Base-by-base conservation (phyloP, 345 rosid species). In the Salix udensis region DNA sequence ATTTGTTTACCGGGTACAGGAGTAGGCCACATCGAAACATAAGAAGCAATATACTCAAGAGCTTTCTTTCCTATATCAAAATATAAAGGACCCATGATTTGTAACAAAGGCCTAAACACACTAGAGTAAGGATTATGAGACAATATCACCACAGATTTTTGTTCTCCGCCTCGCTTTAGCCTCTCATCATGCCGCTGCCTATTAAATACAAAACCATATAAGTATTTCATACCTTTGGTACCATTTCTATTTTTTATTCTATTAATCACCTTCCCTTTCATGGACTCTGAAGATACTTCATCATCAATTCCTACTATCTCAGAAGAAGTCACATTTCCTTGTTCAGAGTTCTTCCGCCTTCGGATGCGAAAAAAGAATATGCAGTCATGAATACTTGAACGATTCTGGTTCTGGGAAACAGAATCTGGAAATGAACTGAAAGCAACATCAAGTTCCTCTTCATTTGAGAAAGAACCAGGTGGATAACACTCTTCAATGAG, bases 401-500 rank as follows among this genome's bases (percentile, higher is more conserved):
- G 97, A 66, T 96, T 92, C 73, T 92, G 97, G 77, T 90, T 80
- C 85, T 93, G 99, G 46, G 98, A 92, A 72, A 93, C 87, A 11
- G 98, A 96, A 86, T 96, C 99, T 0, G 99, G 99, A 87, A 96
- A 96, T 0, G 99, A 96, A 82, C 90, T 92, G 72, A 89, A 92
- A 8, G 98, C 97, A 53, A 96, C 89, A 82, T 93, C 95, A 15
- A 96, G 95, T 77, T 96, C 99, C 84, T 96, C 99, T 67, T 89
- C 89, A 50, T 85, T 91, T 2, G 93, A 71, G 68, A 93, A 91
- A 68, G 77, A 77, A 28, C 84, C 88, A 14, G 90, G 86, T 67
- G 99, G 99, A 71, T 91, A 92, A 84, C 97, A 92, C 81, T 88
- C 94, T 87, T 96, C 99, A 68, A 92, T 86, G 46, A 96, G 88